Evolutionary conservation across 441 rosid genomes (phyloP), one percentile per base, ranked within the genome.

Genomic region (Gossypium laxum): DNA sequence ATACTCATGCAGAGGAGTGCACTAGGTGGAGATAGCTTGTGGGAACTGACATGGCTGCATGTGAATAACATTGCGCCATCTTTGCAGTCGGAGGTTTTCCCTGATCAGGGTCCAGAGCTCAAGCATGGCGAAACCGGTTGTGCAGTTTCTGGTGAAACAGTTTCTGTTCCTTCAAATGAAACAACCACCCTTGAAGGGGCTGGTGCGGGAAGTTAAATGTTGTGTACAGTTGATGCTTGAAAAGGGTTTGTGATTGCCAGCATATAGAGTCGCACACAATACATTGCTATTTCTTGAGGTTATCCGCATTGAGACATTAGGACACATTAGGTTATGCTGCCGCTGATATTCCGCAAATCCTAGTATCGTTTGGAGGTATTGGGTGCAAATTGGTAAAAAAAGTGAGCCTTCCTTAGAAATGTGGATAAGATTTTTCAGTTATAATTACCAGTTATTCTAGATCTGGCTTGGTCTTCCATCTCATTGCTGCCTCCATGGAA

Each of bases 11-110:
- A 82, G 57, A 84, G 97, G 76, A 80, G 90, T 81, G 89, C 88
- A 0, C 75, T 89, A 0, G 96, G 92, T 28, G 91, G 91, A 71
- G 95, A 93, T 74, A 91, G 91, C 82, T 85, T 93, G 75, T 93
- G 97, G 96, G 93, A 91, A 71, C 75, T 86, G 21, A 86, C 96
- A 41, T 93, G 93, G 98, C 80, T 85, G 54, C 95, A 90, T 71
- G 94, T 90, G 54, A 88, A 90, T 64, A 93, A 88, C 82, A 86
- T 88, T 52, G 83, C 75, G 45, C 87, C 95, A 14, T 82, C 85
- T 41, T 68, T 91, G 84, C 93, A 89, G 75, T 83, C 92, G 0
- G 93, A 88, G 81, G 83, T 87, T 47, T 89, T 93, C 82, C 86
- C 91, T 4, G 91, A 86, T 64, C 88, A 85, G 63, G 96, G 85